Evolutionary conservation across 352 stramenopile genomes (phyloP).

Genomic region (Phytophthora pistaciae): DNA sequence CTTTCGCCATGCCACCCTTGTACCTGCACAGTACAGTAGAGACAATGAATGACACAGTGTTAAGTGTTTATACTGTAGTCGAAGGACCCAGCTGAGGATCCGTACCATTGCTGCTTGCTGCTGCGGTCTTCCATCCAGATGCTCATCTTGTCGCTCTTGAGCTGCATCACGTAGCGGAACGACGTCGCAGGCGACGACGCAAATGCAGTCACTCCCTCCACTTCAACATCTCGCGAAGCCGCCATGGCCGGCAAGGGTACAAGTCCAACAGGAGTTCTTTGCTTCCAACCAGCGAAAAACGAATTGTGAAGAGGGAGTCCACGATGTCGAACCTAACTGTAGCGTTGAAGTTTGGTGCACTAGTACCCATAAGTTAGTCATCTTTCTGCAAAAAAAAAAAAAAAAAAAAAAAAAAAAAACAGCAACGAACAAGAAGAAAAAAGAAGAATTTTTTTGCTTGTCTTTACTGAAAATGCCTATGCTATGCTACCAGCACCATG

Average conservation of each 20-base stretch:
- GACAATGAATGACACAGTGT: not conserved
- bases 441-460: no score
- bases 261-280: no score
- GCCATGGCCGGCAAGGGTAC: not conserved
- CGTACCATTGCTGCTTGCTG: not conserved
- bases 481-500: no score
- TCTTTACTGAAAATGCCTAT: no score
- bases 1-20: constrained; percentile 19
- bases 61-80: not conserved
- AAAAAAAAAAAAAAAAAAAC: no score
- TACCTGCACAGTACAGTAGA: constrained; percentile 11
- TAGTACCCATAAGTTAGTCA: no score
- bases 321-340: not conserved
- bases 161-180: constrained; percentile 19
- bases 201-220: constrained; percentile 20
- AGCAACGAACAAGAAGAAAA: no score
- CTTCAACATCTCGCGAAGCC: constrained; percentile 10
- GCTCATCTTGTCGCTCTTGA: not conserved
- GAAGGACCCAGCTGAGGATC: no score
- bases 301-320: not conserved
- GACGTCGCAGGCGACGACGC: not conserved
- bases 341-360: not conserved
- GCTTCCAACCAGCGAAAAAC: not conserved
- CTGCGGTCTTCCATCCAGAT: not conserved
- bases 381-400: no score